Percentiles rank a stretch among this genome's conserved stretches.
Evolutionary conservation across 139 green algal genomes (phyloP).

Genomic region (Gonium pectorale): DNA sequence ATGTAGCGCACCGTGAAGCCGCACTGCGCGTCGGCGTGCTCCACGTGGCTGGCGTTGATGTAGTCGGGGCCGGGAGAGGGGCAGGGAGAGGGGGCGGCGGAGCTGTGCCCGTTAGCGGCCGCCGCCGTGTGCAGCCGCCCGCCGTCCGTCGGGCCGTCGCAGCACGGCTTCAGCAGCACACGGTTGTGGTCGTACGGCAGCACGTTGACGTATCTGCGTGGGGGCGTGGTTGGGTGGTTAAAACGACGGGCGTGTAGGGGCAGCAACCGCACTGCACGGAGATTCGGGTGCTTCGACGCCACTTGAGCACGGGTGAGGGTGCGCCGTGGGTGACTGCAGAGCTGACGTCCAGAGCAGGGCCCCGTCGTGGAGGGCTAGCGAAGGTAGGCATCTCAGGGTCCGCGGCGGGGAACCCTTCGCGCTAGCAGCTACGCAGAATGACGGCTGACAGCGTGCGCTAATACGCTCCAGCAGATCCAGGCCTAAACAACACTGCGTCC

Average conservation of each 20-base stretch:
- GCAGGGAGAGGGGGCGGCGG: neutral
- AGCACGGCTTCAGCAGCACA: slow-evolving; percentile 47
- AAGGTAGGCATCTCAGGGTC: too few relatives aligned
- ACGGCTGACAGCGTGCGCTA: too few relatives aligned
- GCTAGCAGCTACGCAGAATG: too few relatives aligned
- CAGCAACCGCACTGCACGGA: neutral
- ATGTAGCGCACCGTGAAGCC: slow-evolving; percentile 50
- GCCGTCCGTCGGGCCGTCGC: neutral
- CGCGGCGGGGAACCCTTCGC: too few relatives aligned
- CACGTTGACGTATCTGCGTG: slow-evolving; percentile 67
- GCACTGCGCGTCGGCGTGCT: neutral
- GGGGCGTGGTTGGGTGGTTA: neutral
- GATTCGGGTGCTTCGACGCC: neutral
- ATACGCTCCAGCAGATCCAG: too few relatives aligned
- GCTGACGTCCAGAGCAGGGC: too few relatives aligned
- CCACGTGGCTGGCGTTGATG: slow-evolving; percentile 60
- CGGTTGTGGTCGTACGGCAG: slow-evolving; percentile 77
- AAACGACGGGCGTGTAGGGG: neutral
- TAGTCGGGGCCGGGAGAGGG: slow-evolving; percentile 31
- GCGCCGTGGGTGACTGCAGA: too few relatives aligned
- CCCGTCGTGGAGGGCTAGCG: too few relatives aligned
- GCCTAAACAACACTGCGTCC: too few relatives aligned
- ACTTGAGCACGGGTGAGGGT: too few relatives aligned
- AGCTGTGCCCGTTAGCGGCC: neutral
- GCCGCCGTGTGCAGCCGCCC: too few relatives aligned